A percentile compares a stretch with the other conserved stretches of the same genome.
Conservation (phyloP, 176 grass and related monocot species). For the Alopecurus myosuroides region DNA sequence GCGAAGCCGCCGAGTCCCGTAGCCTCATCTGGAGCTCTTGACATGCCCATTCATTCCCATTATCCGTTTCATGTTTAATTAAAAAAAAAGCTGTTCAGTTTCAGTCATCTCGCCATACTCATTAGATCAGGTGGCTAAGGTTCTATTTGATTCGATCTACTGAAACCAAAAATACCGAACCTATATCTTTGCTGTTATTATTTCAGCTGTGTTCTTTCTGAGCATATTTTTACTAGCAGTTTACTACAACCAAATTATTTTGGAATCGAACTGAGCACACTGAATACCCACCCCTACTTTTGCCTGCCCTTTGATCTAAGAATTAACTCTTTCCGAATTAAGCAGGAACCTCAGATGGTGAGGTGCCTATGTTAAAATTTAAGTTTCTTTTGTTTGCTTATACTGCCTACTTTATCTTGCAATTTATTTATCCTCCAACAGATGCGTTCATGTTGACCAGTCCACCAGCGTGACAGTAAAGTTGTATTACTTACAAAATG, state of each 20-base stretch:
- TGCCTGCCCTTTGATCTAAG: not conserved
- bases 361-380: not conserved
- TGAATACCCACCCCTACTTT: not conserved
- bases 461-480: slow-evolving; percentile 80
- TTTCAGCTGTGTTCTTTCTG: not conserved
- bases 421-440: slow-evolving; percentile 35
- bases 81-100: not conserved
- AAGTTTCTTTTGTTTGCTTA: not conserved
- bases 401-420: not conserved
- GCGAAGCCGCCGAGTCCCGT: not conserved
- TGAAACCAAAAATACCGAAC: not conserved
- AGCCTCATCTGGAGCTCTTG: not conserved
- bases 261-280: not conserved
- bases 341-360: not conserved
- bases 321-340: not conserved
- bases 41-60: not conserved
- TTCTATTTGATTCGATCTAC: not conserved
- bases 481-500: slow-evolving; percentile 96
- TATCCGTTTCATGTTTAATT: not conserved
- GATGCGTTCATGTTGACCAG: slow-evolving; percentile 83
- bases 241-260: not conserved
- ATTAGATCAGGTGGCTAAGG: not conserved
- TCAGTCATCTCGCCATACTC: not conserved
- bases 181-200: not conserved
- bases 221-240: not conserved